These are phyloP conservation scores for Helichrysum umbraculigerum DNA, from an alignment of 129 eudicot genomes.

Conservation along the genomic window DNA sequence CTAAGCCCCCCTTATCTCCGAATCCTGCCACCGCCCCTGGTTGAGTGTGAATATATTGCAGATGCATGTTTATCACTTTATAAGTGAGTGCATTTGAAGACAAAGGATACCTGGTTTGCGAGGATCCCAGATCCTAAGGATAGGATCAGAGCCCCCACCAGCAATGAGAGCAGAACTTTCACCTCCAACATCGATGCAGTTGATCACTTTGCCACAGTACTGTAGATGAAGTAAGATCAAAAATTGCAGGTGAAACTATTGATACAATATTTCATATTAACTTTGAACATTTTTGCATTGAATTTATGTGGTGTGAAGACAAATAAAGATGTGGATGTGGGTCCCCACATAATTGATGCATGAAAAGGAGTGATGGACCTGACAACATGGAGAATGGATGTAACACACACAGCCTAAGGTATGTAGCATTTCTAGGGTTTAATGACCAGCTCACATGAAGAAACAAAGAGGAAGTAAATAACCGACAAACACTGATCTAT, in stretches of 20 bases:
- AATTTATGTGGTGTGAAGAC: neutral
- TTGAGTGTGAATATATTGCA: neutral
- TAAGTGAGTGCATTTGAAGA: conserved; percentile 5
- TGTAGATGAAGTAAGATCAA: conserved; percentile 17
- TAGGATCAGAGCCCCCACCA: conserved; percentile 87
- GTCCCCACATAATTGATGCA: neutral
- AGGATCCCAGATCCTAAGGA: conserved; percentile 96
- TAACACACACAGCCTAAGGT: neutral
- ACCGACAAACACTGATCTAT: no score
- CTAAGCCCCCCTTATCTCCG: no score
- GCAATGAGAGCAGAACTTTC: conserved; percentile 87
- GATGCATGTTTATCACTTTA: neutral
- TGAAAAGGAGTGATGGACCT: neutral
- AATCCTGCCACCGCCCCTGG: no score
- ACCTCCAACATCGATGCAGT: conserved; percentile 90
- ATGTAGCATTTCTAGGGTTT: no score
- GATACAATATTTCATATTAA: neutral
- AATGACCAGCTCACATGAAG: no score
- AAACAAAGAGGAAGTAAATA: no score
- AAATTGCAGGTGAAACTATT: neutral
- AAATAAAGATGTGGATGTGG: neutral
- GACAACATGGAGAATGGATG: neutral
- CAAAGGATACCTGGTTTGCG: conserved; percentile 83
- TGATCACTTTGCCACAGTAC: conserved; percentile 81
- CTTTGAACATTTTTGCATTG: neutral